Evolutionary conservation across 2,329 filamentous ascomycete species (phyloP), one percentile per base, ranked within the genome.

Genomic region (Aspergillus costaricaensis): DNA sequence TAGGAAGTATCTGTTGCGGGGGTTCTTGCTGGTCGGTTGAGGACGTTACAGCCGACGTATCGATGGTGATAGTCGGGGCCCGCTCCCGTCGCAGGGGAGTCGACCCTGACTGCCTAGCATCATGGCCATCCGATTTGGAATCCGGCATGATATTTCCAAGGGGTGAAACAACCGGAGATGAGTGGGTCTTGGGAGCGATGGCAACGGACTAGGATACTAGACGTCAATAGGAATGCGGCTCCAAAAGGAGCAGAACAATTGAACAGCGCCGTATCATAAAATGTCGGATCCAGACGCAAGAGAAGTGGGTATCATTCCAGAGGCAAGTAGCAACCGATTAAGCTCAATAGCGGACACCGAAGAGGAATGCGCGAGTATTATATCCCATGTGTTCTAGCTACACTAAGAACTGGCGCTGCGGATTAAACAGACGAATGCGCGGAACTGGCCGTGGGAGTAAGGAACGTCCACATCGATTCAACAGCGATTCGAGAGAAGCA

Each of bases 61-160:
- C 82, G 63, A 85, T 84, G 30, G 82, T 85, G 55, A 85, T 85
- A 10, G 83, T 85, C 21, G 83, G 83, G 6, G 81, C 80, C 58
- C 80, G 73, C 65, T 76, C 76, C 60, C 79, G 73, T 58, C 77
- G 75, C 57, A 76, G 65, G 53, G 75, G 77, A n/a, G 67, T 67
- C 9, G 72, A 53, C 25, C 59, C 57, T 53, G 68, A 64, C 23
- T 68, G 67, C 38, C 66, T 68, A 27, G 68, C 58, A 62, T 71
- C 67, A 53, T 74, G 68, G 55, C 64, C 68, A 57, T 73, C 64
- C 32, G 53, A 59, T 58, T 59, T 66, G 50, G 68, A 55, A 51
- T 75, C 66, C 50, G 73, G 68, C 75, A 77, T 77, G 62, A 59
- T 72, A 60, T 59, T 59, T 60, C 48, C 52, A 61, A 61, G 52